Evolutionary conservation across 192 early-diverging fungal species (phyloP), one percentile per base, ranked within the genome.

Genomic region (Podila epigama): DNA sequence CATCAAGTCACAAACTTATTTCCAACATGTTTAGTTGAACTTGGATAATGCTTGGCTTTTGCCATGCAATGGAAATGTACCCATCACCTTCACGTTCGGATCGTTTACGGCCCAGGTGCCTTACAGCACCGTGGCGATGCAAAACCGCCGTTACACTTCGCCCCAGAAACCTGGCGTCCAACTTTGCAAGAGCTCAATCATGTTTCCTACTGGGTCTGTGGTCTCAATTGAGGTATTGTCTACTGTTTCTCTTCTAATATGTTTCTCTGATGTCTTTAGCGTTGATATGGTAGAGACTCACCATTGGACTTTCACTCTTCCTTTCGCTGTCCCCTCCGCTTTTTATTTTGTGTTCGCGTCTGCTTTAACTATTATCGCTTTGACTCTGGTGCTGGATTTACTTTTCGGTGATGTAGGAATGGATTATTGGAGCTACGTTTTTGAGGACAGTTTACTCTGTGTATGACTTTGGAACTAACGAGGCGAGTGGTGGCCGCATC

Each of bases 371-470:
- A n/a, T n/a, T n/a, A n/a, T n/a, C n/a, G n/a, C n/a, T n/a, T n/a
- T n/a, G n/a, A n/a, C n/a, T n/a, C n/a, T n/a, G n/a, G n/a, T n/a
- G n/a, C n/a, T n/a, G n/a, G n/a, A n/a, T n/a, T n/a, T n/a, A n/a
- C n/a, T n/a, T n/a, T n/a, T n/a, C n/a, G n/a, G n/a, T n/a, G n/a
- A n/a, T 53, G 2, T 37, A 31, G 27, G 36, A 59, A 13, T 59
- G 58, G 27, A 56, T 75, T n/a, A 35, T 84, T 16, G 83, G 83
- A 12, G 80, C 81, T 44, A 55, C 62, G 0, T 84, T 84, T 36
- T 54, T 84, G n/a, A 56, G 57, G 27, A 75, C 29, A 42, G 81
- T 69, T 29, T 84, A 81, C 35, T 58, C 75, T 7, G 83, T 84
- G 0, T 84, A 64, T 63, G 80, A 84, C 37, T 84, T 67, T 51